Evolutionary conservation across 768 basidiomycete genomes (phyloP).

Genomic region (Candolleomyces aberdarensis): DNA sequence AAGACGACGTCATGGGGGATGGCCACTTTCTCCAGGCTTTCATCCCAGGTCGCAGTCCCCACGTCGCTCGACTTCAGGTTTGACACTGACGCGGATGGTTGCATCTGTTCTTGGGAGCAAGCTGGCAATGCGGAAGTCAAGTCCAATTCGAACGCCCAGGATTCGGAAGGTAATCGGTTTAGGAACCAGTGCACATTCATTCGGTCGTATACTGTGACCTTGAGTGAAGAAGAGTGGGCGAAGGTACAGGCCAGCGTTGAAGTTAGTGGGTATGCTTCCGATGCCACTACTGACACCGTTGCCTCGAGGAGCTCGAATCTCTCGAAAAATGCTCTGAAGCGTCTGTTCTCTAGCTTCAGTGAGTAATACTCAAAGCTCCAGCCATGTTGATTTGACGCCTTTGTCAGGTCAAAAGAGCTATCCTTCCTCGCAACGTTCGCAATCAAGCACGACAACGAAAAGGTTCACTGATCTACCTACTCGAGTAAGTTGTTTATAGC

Average conservation of each 20-base stretch:
- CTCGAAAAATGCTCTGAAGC: slow-evolving; percentile 2
- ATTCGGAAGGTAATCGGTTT: not conserved
- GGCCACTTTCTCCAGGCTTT: slow-evolving; percentile 13
- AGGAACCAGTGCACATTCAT: slow-evolving; percentile 10
- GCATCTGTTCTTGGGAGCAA: slow-evolving; percentile 1
- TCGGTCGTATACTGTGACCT: slow-evolving; percentile 1
- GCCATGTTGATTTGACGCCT: not conserved
- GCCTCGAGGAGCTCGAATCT: not conserved
- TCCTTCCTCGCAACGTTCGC: not conserved
- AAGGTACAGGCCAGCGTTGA: not conserved
- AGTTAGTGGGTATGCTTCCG: not conserved
- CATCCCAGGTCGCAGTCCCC: not conserved
- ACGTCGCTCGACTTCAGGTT: not conserved
- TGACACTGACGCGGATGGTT: not conserved
- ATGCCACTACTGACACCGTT: slow-evolving; percentile 3
- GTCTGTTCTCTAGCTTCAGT: slow-evolving; percentile 9
- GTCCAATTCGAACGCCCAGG: not conserved
- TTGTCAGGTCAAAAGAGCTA: not conserved
- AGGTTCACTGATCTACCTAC: not conserved
- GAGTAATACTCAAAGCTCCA: not conserved
- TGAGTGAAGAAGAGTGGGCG: slow-evolving; percentile 7
- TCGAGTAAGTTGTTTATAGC: not conserved
- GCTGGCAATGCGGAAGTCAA: slow-evolving; percentile 3
- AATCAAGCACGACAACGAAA: not conserved
- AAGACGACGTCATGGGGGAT: slow-evolving; percentile 26